Base-by-base conservation (phyloP, 139 green algal species). In the Coelastrella sp. region DNA sequence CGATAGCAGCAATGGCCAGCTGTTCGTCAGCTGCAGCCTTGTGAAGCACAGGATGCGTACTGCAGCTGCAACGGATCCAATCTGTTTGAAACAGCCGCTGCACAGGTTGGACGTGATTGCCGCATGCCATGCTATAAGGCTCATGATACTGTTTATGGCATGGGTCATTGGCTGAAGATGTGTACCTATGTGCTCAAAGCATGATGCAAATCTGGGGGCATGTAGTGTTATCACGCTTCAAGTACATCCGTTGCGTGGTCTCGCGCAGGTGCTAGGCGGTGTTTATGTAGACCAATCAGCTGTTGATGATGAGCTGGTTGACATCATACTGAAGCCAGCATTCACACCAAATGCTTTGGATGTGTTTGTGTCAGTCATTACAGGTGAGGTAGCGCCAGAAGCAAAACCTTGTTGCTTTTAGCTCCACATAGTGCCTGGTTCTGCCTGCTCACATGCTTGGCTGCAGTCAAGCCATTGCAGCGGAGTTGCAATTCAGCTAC, bases 291-390 rank as follows among this genome's bases (percentile, higher is more conserved):
- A 92, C 23, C 14, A 92, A 13, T 73, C 81, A 6, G 89, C 93
- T 0, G 98, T 99, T 32, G 97, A 99, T 89, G 95, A 98, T 73
- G 98, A 97, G 80, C 93, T 99, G 58, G 95, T 99, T 4, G 92
- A 98, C 11, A 84, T 97, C 58, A 92, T 98, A 19, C 87, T 94
- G 20, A 73, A 32, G 3, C 95, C 97, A 8, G 93, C 95, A 7
- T 86, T 88, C 47, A 94, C 97, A 76, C 80, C 93, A 4, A 95
- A 95, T 5, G 97, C 97, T 4, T 88, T 98, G 54, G 95, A 98
- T 17, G 96, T 97, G 1, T 99, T 99, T 92, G 95, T 98, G 0
- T 95, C 92, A 11, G 96, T 99, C 64, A 94, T 99, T 20, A 98
- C 97, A 14, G 94, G 94, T 94, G 73, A 66, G 83, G 17, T 13